Conservation (phyloP, 2,329 filamentous ascomycete genomes). For the Cordyceps tenuipes region DNA sequence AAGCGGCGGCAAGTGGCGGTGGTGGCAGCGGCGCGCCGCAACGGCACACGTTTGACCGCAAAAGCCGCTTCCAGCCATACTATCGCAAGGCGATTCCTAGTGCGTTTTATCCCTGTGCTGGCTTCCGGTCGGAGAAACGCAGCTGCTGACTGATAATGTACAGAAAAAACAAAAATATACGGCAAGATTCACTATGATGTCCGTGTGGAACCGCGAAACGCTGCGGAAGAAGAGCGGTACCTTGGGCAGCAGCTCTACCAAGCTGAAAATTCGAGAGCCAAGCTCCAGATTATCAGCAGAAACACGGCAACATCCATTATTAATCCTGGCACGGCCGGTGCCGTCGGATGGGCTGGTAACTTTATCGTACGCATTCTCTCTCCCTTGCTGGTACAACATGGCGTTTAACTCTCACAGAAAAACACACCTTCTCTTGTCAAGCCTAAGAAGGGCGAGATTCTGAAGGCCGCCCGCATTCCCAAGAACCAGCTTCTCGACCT, state of each 20-base stretch:
- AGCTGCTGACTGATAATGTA: conserved; percentile 16
- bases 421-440: conserved; percentile 39
- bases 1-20: not conserved
- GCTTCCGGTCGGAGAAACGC: not conserved
- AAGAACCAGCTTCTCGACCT: conserved; percentile 80
- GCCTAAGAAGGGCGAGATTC: conserved; percentile 58
- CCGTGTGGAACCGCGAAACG: conserved; percentile 63
- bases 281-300: conserved; percentile 42
- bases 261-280: conserved; percentile 41
- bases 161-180: conserved; percentile 69
- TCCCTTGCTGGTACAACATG: not conserved
- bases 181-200: conserved; percentile 70
- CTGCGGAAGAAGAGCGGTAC: conserved; percentile 58
- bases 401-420: conserved; percentile 38
- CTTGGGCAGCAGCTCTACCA: conserved; percentile 48
- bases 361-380: conserved; percentile 46
- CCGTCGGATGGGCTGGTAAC: conserved; percentile 30
- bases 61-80: conserved; percentile 47
- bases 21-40: conserved; percentile 27
- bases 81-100: conserved; percentile 68
- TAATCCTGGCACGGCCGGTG: conserved; percentile 42
- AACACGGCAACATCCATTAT: conserved; percentile 44
- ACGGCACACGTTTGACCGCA: conserved; percentile 38
- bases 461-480: conserved; percentile 81
- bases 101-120: conserved; percentile 32